Evolutionary conservation across 345 rosid genomes (phyloP), one percentile per base, ranked within the genome.

Genomic region (Linum usitatissimum): DNA sequence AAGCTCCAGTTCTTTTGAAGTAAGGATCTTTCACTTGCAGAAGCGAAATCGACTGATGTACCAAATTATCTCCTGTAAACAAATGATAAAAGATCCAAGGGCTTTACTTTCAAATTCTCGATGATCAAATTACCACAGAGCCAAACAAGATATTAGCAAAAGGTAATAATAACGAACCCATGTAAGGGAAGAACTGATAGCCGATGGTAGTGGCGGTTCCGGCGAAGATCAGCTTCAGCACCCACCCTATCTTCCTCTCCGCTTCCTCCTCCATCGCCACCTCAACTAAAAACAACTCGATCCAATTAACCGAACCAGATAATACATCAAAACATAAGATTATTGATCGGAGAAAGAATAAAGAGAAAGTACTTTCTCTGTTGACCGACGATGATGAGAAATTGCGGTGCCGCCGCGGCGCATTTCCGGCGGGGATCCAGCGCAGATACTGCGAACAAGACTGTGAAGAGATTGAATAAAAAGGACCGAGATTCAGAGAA

Each of bases 1-100:
- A 87, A 63, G 98, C 98, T 48, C 98, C 98, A 72, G 80, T 80
- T 71, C 98, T 75, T 75, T 89, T 92, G 76, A 85, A 89, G 80
- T 86, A 80, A 3, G 96, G 96, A 77, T 92, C 98, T 77, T 89
- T 86, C 49, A 82, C 93, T 61, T 80, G 94, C 79, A 92, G 76
- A 64, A 92, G 95, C 15, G 89, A 85, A 45, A 92, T 63, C 1
- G 98, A 89, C 71, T 92, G 98, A 18, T 79, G 91, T 72, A 92
- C 56, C 70, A 92, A 71, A 68, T 76, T 92, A 85, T 89, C 96
- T 68, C 96, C 98, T 86, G 82, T 18, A 55, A 63, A 66, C 68
- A 31, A 3, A 31, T 34, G 17, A 45, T 45, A 15, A 45, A 45
- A 15, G 4, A 40, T 7, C 10, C 51, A 13, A 45, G 15, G 15